A percentile compares a stretch with the other conserved stretches of the same genome.
phyloP scores from a whole-genome alignment of 306 rosid species.

The Trifolium dubium region DNA sequence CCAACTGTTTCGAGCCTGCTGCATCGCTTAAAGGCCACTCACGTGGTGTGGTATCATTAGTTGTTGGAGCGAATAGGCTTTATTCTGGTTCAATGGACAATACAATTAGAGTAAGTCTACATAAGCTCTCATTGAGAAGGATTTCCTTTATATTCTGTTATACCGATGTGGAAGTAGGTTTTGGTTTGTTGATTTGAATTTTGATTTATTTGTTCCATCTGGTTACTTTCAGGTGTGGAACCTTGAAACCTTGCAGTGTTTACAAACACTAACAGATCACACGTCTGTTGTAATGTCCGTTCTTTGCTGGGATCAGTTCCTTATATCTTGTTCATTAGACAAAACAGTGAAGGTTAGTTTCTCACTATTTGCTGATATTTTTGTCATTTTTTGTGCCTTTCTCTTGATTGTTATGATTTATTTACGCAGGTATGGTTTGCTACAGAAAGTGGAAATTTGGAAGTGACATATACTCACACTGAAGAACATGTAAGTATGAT shows the following conservation, averaged over 20 bases:
- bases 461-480: constrained; percentile 80
- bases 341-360: constrained; percentile 76
- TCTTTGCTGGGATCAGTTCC: constrained; percentile 98
- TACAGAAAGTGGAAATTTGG: constrained; percentile 87
- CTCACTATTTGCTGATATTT: constrained; percentile 24
- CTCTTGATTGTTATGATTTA: constrained; percentile 26
- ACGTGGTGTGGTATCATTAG: constrained; percentile 84
- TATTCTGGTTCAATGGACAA: constrained; percentile 98
- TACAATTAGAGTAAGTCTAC: constrained; percentile 70
- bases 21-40: constrained; percentile 83
- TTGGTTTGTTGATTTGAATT: constrained; percentile 23
- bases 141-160: constrained; percentile 1
- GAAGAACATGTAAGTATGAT: constrained; percentile 76
- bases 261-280: constrained; percentile 88
- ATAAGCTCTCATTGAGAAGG: constrained; percentile 6
- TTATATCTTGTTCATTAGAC: constrained; percentile 88
- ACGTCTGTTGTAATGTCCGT: constrained; percentile 94
- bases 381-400: not conserved
- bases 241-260: constrained; percentile 87
- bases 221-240: constrained; percentile 79
- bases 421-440: constrained; percentile 87
- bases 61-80: constrained; percentile 93
- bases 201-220: constrained; percentile 3
- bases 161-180: constrained; percentile 12
- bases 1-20: constrained; percentile 83